A percentile compares a stretch with the other conserved stretches of the same genome.
phyloP scores from a whole-genome alignment of 2,329 filamentous ascomycete species.

The Colletotrichum tropicicola region DNA sequence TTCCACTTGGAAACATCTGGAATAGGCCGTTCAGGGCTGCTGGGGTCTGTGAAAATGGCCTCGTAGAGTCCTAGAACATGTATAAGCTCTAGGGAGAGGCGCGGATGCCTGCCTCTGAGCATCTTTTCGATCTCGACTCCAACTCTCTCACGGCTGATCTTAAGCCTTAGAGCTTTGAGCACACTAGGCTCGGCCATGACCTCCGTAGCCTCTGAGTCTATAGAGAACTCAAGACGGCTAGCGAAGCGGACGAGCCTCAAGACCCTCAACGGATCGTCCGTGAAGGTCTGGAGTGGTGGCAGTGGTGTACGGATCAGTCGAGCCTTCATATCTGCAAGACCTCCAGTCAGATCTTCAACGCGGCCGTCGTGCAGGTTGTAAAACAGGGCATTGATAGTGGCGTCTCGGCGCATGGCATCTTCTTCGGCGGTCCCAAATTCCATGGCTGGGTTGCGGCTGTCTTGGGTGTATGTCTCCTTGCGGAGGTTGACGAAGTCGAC shows the following conservation, averaged over 20 bases:
- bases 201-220: conserved; percentile 73
- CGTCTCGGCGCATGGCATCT: conserved; percentile 88
- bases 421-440: conserved; percentile 93
- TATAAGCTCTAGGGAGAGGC: conserved; percentile 70
- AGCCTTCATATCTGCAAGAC: conserved; percentile 77
- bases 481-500: conserved; percentile 94
- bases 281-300: conserved; percentile 90
- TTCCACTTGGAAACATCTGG: conserved; percentile 71
- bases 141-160: conserved; percentile 92
- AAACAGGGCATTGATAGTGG: conserved; percentile 94
- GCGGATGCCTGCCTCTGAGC: conserved; percentile 74
- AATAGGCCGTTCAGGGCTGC: conserved; percentile 55
- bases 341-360: conserved; percentile 88
- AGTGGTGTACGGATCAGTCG: conserved; percentile 85
- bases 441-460: conserved; percentile 89
- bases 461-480: conserved; percentile 89
- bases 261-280: conserved; percentile 89
- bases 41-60: conserved; percentile 78
- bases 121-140: conserved; percentile 92
- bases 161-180: conserved; percentile 78
- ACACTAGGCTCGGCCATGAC: conserved; percentile 86
- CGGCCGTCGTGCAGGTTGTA: conserved; percentile 85
- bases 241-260: conserved; percentile 90
- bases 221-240: conserved; percentile 81
- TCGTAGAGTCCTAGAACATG: conserved; percentile 74